phyloP scores from a whole-genome alignment of 257 asterid genomes.

The Solanum neorickii region DNA sequence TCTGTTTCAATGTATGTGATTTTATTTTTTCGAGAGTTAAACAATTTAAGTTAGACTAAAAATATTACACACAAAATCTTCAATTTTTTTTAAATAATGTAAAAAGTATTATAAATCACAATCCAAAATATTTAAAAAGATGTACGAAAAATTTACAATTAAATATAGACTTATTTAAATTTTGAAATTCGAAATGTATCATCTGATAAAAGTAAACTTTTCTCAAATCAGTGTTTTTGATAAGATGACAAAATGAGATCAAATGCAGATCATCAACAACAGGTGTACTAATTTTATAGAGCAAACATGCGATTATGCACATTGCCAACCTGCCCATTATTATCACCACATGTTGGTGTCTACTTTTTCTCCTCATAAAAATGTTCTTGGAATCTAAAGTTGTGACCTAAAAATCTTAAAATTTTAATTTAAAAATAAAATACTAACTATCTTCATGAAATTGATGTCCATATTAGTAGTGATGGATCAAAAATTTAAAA shows the following conservation, averaged over 20 bases:
- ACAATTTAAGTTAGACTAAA: accelerated
- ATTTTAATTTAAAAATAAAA: no score
- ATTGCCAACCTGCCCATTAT: not conserved
- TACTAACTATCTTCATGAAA: not conserved
- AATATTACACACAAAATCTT: no score
- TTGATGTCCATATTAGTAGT: not conserved
- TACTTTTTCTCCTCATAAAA: not conserved
- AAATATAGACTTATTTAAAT: no score
- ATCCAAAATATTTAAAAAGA: no score
- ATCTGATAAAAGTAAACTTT: not conserved
- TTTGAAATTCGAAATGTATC: no score
- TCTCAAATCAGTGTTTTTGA: not conserved
- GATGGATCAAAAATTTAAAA: not conserved
- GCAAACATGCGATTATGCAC: not conserved
- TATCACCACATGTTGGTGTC: not conserved
- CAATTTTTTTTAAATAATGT: no score
- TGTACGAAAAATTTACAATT: no score
- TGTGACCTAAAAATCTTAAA: not conserved
- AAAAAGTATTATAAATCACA: no score
- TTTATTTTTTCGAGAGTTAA: no score
- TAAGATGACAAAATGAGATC: not conserved
- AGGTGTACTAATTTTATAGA: not conserved
- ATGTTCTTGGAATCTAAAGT: not conserved
- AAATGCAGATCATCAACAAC: not conserved
- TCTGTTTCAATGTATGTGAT: no score